Evolutionary conservation across 2,329 filamentous ascomycete species (phyloP).

Genomic region (Didymella keratinophila): DNA sequence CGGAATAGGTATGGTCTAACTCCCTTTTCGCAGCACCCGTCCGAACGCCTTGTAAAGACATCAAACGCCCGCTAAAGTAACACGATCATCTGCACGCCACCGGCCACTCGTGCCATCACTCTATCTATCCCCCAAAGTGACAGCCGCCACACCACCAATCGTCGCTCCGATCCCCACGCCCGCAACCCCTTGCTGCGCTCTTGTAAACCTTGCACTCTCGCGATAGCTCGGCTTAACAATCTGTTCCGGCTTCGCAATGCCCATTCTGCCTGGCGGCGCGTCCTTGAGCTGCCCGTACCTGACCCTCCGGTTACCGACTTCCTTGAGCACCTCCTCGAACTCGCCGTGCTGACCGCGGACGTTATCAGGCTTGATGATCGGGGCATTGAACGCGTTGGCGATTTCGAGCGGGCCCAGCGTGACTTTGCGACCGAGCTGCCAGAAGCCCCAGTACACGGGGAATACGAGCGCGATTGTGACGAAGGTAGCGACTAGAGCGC

Average conservation of each 20-base stretch:
- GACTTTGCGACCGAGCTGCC: constrained; percentile 48
- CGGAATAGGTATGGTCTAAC: too few species aligned
- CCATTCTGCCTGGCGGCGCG: constrained; percentile 32
- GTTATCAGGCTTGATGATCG: constrained; percentile 29
- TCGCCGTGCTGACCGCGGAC: constrained; percentile 31
- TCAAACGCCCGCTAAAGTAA: not conserved
- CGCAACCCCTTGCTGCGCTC: constrained; percentile 7
- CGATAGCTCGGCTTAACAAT: constrained; percentile 18
- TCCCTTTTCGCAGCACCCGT: too few species aligned
- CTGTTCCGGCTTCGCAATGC: constrained; percentile 30
- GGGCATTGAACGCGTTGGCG: constrained; percentile 45
- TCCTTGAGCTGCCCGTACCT: constrained; percentile 30
- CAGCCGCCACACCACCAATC: constrained; percentile 26
- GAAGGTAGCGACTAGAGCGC: constrained; percentile 41
- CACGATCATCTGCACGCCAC: too few species aligned
- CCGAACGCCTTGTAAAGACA: not conserved
- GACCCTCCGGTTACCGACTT: constrained; percentile 30
- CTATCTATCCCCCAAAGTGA: constrained; percentile 19
- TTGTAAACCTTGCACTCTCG: constrained; percentile 11
- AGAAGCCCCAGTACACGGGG: constrained; percentile 49
- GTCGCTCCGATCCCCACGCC: constrained; percentile 13
- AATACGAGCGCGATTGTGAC: constrained; percentile 44
- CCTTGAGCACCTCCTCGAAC: constrained; percentile 31
- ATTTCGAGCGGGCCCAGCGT: constrained; percentile 49
- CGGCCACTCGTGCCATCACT: too few species aligned